These are phyloP conservation scores for Trichoderma brevicompactum DNA, from an alignment of 2,329 filamentous ascomycete species.

Conservation along the genomic window DNA sequence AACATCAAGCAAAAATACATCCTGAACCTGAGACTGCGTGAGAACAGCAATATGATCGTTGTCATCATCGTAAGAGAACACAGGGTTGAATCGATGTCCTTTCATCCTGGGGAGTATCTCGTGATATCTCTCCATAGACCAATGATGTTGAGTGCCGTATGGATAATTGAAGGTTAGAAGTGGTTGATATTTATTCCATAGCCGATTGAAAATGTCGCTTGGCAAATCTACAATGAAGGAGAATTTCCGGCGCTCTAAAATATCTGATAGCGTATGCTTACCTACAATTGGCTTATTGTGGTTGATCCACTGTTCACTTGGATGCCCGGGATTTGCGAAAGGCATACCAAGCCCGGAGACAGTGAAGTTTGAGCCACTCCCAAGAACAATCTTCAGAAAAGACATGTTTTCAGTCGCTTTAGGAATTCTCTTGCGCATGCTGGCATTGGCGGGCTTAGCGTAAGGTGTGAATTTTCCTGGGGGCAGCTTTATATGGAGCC, in stretches of 20 bases:
- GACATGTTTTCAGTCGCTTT: too few species aligned
- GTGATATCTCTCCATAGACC: not conserved
- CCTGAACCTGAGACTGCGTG: slow-evolving; percentile 28
- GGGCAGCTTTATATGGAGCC: too few species aligned
- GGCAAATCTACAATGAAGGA: not conserved
- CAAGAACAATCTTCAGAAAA: not conserved
- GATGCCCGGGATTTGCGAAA: slow-evolving; percentile 4
- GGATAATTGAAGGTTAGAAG: not conserved
- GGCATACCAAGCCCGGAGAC: not conserved
- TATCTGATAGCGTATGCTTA: not conserved
- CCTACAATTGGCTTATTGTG: not conserved
- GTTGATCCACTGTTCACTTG: not conserved
- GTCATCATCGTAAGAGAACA: not conserved
- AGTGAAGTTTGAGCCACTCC: not conserved
- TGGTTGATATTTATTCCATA: too few species aligned
- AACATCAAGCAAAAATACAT: slow-evolving; percentile 19
- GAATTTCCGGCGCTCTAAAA: not conserved
- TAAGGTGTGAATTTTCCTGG: too few species aligned
- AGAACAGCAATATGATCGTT: slow-evolving; percentile 21
- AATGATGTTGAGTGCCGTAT: not conserved
- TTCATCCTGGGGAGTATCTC: not conserved
- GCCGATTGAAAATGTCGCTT: not conserved
- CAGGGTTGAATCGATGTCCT: not conserved
- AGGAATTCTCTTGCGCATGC: too few species aligned
- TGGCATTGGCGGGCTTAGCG: too few species aligned